These are phyloP conservation scores for Lathyrus sativus DNA, from an alignment of 306 rosid genomes.

Conservation along the genomic window DNA sequence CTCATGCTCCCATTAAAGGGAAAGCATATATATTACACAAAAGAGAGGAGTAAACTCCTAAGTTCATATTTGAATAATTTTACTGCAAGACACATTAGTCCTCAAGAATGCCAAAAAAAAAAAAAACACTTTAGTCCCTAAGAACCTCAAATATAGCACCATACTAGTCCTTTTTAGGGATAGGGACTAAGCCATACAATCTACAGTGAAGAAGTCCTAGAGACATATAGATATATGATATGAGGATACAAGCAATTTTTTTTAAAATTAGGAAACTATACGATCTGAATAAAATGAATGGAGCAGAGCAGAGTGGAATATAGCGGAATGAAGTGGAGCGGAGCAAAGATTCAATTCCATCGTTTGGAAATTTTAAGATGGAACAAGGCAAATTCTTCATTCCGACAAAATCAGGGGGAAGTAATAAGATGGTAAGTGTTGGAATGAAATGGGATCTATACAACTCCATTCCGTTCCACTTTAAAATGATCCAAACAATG, in stretches of 20 bases:
- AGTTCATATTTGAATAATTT: neutral
- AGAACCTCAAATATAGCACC: neutral
- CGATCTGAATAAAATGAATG: no score
- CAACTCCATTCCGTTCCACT: no score
- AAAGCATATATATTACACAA: neutral
- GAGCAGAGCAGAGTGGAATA: no score
- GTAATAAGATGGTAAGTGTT: no score
- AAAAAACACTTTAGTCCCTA: neutral
- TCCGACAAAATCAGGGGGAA: no score
- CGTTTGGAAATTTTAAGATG: no score
- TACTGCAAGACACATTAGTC: neutral
- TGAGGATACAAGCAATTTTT: neutral
- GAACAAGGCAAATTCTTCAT: no score
- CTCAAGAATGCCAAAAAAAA: neutral
- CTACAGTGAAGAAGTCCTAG: neutral
- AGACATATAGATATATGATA: neutral
- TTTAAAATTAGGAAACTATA: no score
- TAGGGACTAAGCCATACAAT: neutral
- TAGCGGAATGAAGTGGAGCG: no score
- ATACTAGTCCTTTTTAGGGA: neutral
- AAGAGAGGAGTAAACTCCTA: constrained; percentile 13
- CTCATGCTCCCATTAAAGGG: constrained; percentile 35
- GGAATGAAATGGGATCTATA: no score
- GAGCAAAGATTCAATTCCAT: no score
- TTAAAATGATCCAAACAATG: no score